Percentiles rank a stretch among this genome's conserved stretches.
These are phyloP conservation scores for Peribolospora baueri DNA, from an alignment of 768 basidiomycete genomes.

Conservation along the genomic window DNA sequence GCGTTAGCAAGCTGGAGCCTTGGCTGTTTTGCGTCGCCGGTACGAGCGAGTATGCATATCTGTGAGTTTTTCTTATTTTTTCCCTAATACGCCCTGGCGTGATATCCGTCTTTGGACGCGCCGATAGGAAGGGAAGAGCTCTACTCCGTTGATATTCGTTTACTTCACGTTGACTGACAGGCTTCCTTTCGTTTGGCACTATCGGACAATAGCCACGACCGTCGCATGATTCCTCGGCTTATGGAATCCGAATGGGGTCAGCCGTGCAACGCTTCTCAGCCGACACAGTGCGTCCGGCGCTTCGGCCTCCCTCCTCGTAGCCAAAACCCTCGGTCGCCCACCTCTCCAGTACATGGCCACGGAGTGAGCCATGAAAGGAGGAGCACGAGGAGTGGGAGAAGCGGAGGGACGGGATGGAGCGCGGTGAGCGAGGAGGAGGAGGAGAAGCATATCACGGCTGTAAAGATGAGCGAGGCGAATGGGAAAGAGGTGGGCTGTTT, in stretches of 20 bases:
- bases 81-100: neutral
- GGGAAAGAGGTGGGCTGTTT: constrained; percentile 2
- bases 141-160: no score
- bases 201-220: constrained; percentile 4
- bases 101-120: no score
- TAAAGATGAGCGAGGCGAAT: constrained; percentile 6
- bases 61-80: constrained; percentile 2
- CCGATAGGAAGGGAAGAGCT: no score
- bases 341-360: neutral
- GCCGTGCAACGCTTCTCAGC: neutral
- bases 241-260: constrained; percentile 8
- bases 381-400: neutral
- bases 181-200: no score
- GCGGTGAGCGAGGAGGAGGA: neutral
- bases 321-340: neutral
- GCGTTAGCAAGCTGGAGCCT: constrained; percentile 7
- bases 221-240: constrained; percentile 9
- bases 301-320: constrained; percentile 8
- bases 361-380: neutral
- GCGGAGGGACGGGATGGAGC: neutral
- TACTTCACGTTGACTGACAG: no score
- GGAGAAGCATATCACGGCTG: constrained; percentile 9
- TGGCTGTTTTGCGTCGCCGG: constrained; percentile 13
- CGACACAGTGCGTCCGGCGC: constrained; percentile 13
- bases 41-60: constrained; percentile 8